Base-by-base conservation (phyloP, 2,329 filamentous ascomycete species). In the Xylaria sp. region DNA sequence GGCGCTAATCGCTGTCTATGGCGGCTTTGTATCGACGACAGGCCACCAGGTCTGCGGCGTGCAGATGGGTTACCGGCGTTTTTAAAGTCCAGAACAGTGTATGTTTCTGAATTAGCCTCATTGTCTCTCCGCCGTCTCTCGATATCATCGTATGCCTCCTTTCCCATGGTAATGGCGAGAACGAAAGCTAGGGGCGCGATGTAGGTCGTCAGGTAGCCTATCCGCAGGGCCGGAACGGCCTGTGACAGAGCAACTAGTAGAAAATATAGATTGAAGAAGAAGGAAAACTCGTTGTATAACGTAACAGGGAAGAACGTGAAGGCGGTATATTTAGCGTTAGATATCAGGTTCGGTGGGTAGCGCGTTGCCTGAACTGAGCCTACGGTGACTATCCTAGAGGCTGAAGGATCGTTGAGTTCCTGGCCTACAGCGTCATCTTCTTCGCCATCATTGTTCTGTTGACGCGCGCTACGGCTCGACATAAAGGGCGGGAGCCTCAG, bases 211-310 rank as follows among this genome's bases (percentile, higher is more conserved):
- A 99, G 83, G 73, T 97, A 97, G 58, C 94, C 94, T 66, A 99
- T 97, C 57, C 92, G 86, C 57, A 99, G 77, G 19, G 90, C 84
- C 3, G 92, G 92, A 69, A 99, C 92, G 49, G 91, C 87, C 76
- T 99, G 94, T 44, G 93, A 97, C 54, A 97, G 76, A 5, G 94
- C 95, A 54, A 99, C 94, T 30, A 97, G 85, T 58, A 99, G 80
- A 74, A 99, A 99, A 74, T 99, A 99, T 80, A 97, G 91, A 81
- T 99, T 99, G 81, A 99, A 96, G 77, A 99, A 99, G 79, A 97
- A 99, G 61, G 93, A 97, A 73, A 99, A 99, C 72, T 99, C 94
- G 76, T 97, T 97, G 76, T 97, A 99, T 19, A 99, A 80, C 0
- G 94, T 99, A 55, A 93, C 82, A 2, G 95, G 95, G 11, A 99